These are phyloP conservation scores for Phyllostachys edulis DNA, from an alignment of 176 grass and related monocot genomes.

Conservation along the genomic window DNA sequence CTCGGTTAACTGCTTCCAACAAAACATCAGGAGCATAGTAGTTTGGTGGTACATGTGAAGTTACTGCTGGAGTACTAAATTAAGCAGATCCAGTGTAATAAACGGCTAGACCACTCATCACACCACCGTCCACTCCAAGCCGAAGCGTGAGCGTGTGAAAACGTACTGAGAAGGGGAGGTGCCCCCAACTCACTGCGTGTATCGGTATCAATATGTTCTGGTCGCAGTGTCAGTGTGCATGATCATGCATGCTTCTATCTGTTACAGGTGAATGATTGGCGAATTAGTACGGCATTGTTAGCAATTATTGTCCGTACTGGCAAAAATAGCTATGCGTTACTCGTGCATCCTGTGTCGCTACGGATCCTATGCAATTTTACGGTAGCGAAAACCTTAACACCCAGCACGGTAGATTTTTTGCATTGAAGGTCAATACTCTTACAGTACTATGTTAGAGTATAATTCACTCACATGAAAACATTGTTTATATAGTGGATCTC, in stretches of 20 bases:
- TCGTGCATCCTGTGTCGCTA: constrained; percentile 15
- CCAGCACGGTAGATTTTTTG: too few relatives aligned
- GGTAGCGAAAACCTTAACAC: too few relatives aligned
- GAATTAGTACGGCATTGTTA: constrained; percentile 37
- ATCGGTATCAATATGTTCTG: not conserved
- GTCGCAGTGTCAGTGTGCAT: not conserved
- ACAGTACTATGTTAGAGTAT: too few relatives aligned
- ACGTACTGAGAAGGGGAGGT: not conserved
- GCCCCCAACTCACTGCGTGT: not conserved
- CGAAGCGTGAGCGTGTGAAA: not conserved
- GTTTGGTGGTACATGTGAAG: not conserved
- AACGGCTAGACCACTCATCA: too few relatives aligned
- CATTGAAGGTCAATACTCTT: too few relatives aligned
- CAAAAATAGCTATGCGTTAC: not conserved
- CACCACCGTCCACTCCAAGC: too few relatives aligned
- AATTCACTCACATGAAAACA: too few relatives aligned
- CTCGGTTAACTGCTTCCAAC: too few relatives aligned
- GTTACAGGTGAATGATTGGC: constrained; percentile 38
- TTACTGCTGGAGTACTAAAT: not conserved
- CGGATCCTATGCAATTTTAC: not conserved
- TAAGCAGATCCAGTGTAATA: not conserved
- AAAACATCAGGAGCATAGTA: too few relatives aligned
- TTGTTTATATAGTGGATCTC: too few relatives aligned
- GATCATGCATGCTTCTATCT: not conserved
- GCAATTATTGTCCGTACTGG: constrained; percentile 38